These are phyloP conservation scores for Cryptococcus deneoformans DNA, from an alignment of 1,284 basidiomycete species.

Conservation along the genomic window DNA sequence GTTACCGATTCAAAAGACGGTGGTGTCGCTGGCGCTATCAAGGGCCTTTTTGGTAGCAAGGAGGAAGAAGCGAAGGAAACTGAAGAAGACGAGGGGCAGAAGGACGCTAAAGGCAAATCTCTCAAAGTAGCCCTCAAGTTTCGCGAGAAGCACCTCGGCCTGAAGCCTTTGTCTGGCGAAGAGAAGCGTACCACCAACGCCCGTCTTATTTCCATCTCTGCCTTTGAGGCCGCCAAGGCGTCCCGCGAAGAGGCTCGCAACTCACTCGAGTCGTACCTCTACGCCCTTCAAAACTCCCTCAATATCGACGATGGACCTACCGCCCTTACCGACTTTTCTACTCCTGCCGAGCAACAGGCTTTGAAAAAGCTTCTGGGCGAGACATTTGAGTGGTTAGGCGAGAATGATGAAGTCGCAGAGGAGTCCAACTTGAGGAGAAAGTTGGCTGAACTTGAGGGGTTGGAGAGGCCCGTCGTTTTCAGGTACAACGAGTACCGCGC, in stretches of 20 bases:
- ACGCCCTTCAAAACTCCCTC: conserved; percentile 81
- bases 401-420: conserved; percentile 79
- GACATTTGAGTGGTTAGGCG: conserved; percentile 77
- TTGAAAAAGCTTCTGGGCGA: conserved; percentile 66
- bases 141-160: conserved; percentile 60
- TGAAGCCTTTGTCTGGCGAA: conserved; percentile 66
- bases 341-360: conserved; percentile 63
- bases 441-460: conserved; percentile 67
- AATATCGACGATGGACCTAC: conserved; percentile 57
- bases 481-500: conserved; percentile 83
- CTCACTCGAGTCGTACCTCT: conserved; percentile 86
- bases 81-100: conserved; percentile 17
- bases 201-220: conserved; percentile 73
- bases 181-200: conserved; percentile 69
- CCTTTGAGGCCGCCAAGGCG: conserved; percentile 70
- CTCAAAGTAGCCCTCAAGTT: conserved; percentile 57
- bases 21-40: conserved; percentile 70
- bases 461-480: conserved; percentile 73
- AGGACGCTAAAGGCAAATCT: conserved; percentile 27
- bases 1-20: conserved; percentile 69
- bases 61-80: conserved; percentile 41
- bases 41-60: conserved; percentile 73
- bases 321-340: conserved; percentile 77
- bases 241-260: conserved; percentile 89
- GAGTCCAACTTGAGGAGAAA: conserved; percentile 69